Base-by-base conservation (phyloP, 495 filamentous ascomycete genomes). In the Penicillium pulvis region DNA sequence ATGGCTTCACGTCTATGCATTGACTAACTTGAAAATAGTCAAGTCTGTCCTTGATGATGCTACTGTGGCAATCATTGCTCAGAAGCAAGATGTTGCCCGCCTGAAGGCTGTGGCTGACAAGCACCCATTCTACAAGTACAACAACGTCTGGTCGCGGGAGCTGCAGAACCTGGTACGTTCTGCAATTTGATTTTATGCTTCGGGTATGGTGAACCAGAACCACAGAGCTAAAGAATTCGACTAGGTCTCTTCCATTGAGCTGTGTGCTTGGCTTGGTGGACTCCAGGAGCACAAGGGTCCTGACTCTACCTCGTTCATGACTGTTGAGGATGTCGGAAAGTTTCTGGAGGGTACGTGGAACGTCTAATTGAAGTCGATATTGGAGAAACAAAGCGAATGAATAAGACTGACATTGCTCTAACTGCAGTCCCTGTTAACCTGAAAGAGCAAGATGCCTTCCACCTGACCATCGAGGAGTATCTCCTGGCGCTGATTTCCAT, bases 81-180 rank as follows among this genome's bases (percentile, higher is more conserved):
- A 80, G 60, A 75, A 75, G 60, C 63, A 77, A 35, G 74, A 80
- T 53, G 71, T 80, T 52, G 55, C 67, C 31, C 74, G 75, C 53
- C 83, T 98, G 47, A 81, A 85, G 46, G 71, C 75, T 44, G 83
- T 90, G 50, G 89, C 92, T 7, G 91, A 92, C 41, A 77, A 88
- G 63, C 86, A 93, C 65, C 93, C 94, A 0, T 98, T 97, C 76
- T 98, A 97, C 85, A 97, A 96, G 65, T 93, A 93, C 73, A 98
- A 97, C 68, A 75, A 78, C 19, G 76, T 90, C 69, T 98, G 95
- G 95, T 81, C 83, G 7, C 84, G 90, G 30, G 85, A 90, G 60
- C 74, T 97, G 24, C 94, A 98, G 75, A 92, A 94, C 71, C 82
- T 88, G 44, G 88, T 88, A 63, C 28, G 76, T 57, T 26, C 16